phyloP scores from a whole-genome alignment of 371 early-diverging fungal genomes.

The Capniomyces stellatus region DNA sequence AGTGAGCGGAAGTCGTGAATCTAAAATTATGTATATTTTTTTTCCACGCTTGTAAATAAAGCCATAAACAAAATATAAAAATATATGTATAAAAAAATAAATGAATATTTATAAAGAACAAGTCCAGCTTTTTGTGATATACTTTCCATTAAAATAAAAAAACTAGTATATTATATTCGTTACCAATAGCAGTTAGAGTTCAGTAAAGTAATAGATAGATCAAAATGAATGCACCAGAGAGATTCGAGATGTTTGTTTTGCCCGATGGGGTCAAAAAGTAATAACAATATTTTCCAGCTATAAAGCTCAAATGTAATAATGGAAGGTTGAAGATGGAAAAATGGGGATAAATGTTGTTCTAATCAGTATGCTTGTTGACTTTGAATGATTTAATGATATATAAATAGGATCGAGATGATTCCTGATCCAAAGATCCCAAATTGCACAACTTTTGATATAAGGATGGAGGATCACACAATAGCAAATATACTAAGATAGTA shows the following conservation, averaged over 20 bases:
- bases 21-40: too few species aligned
- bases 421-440: conserved; percentile 87
- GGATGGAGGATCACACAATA: conserved; percentile 94
- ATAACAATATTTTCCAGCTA: not conserved
- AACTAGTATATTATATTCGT: too few species aligned
- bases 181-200: too few species aligned
- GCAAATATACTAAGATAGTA: conserved; percentile 85
- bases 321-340: not conserved
- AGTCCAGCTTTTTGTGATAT: too few species aligned
- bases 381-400: not conserved
- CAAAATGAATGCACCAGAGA: conserved; percentile 82
- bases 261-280: conserved; percentile 82
- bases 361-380: not conserved
- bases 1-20: too few species aligned
- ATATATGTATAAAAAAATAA: too few species aligned
- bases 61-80: too few species aligned
- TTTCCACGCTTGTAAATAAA: too few species aligned
- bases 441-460: conserved; percentile 78
- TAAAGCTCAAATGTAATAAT: not conserved
- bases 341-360: not conserved
- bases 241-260: conserved; percentile 72
- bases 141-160: too few species aligned
- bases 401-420: conserved; percentile 51
- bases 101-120: too few species aligned
- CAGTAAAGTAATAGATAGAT: too few species aligned